Evolutionary conservation across 73 alveolate genomes (phyloP), one percentile per base, ranked within the genome.

Genomic region (Vitrella brassicaformis): DNA sequence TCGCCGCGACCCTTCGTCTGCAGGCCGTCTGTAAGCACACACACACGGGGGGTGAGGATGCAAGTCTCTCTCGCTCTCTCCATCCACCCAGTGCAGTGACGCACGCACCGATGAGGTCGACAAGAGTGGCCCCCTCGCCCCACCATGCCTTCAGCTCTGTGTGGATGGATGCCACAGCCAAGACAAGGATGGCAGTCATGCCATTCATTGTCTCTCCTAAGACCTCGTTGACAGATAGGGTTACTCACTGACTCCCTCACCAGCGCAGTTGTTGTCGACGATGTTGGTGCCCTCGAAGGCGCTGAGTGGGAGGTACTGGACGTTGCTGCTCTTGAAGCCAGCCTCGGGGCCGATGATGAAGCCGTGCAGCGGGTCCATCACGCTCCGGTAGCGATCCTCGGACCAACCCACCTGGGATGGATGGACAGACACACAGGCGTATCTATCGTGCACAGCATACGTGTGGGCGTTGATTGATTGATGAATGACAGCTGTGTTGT

Each of bases 341-440:
- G 32, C 82, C 71, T 67, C 82, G 0, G 66, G 64, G 31, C 82
- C 81, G 0, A 31, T 28, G 31, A 75, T 75, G 75, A 47, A 75
- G 65, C 32, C 82, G 71, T 75, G 31, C 32, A 75, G 64, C 28
- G 74, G 70, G 10, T 73, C 67, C 75, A 64, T 67, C 75, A 71
- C 67, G 75, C 67, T 75, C 65, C 67, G 74, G 32, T 30, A 75
- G 31, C 56, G 73, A 72, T 64, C 31, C 30, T n/a, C 70, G 0
- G 22, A 18, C 46, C 30, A 29, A 0, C 64, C 14, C 64, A 46
- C 25, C n/a, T 29, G 71, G 69, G 25, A 8, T 67, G 71, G 28
- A 67, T 31, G 45, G 27, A 27, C 27, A 28, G 30, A 25, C 10
- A 10, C 7, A 19, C 71, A 66, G 71, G 22, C 31, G 8, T 19